Base-by-base conservation (phyloP, 1,284 basidiomycete species). In the Cystobasidium slooffiae region DNA sequence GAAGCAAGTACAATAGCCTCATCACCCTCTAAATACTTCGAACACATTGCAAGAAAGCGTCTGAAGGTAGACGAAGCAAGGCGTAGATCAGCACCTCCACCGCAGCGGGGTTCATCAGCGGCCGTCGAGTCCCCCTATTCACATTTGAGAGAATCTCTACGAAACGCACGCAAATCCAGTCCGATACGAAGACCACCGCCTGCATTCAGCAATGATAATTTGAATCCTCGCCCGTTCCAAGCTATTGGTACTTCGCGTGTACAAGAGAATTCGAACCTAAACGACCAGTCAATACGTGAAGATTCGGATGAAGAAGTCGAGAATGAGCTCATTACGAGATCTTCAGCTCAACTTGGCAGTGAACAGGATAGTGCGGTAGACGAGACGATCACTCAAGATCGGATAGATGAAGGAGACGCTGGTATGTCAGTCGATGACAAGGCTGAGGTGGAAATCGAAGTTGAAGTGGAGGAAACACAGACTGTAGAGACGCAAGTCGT, bases 381-480 rank as follows among this genome's bases (percentile, higher is more conserved):
- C 39, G 31, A n/a, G 16, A 39, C 22, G n/a, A 9, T 41, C 39
- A n/a, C 6, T 8, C 8, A 41, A 43, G 20, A 9, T n/a, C 37
- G 16, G 16, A 39, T 41, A 37, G 18, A 12, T 56, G n/a, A 18
- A 59, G 9, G 14, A 16, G 37, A 18, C 5, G 3, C 22, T 37
- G 52, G 39, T 16, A n/a, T 41, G 56, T 10, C 37, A 41, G 66
- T 56, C 39, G 39, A 53, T 20, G 52, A 56, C 6, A 37, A 68
- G 18, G 31, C 31, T 43, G 66, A 68, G 56, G 52, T 56, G 14
- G 66, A 68, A 68, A 37, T 43, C 66, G 18, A 3, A 39, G 53
- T 8, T 5, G n/a, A n/a, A 10, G 10, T 16, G 10, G 58, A 24
- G 16, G 52, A 68, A 44, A 41, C 52, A 20, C 31, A 56, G 56